Evolutionary conservation across 306 rosid genomes (phyloP).

Genomic region (Citrullus mucosospermus): DNA sequence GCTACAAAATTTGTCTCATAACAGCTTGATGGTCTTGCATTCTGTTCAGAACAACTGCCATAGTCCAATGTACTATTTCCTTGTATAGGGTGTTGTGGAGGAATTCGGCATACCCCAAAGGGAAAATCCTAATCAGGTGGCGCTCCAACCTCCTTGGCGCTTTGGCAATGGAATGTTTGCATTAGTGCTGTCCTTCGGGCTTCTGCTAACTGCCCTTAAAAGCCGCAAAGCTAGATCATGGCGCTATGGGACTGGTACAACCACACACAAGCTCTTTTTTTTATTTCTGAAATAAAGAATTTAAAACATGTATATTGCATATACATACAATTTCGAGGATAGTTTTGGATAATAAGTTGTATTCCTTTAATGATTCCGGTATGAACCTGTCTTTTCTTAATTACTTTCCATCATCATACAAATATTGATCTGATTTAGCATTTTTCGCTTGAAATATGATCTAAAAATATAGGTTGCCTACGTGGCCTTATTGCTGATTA

Average conservation of each 20-base stretch:
- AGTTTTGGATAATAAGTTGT: background rate
- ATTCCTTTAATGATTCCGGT: background rate
- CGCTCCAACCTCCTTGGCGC: conserved; percentile 62
- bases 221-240: conserved; percentile 96
- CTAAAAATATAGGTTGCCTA: conserved; percentile 41
- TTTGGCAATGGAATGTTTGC: conserved; percentile 99
- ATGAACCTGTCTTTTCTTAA: background rate
- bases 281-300: background rate
- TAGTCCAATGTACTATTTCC: conserved; percentile 7
- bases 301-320: background rate
- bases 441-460: conserved; percentile 7
- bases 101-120: conserved; percentile 58
- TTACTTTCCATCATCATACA: background rate
- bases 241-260: conserved; percentile 85
- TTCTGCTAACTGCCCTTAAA: conserved; percentile 62
- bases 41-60: conserved; percentile 8
- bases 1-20: background rate
- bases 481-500: conserved; percentile 83
- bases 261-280: conserved; percentile 5
- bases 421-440: background rate
- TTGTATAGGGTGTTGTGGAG: conserved; percentile 74
- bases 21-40: conserved; percentile 3
- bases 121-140: conserved; percentile 40
- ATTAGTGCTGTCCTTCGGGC: conserved; percentile 81
- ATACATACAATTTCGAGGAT: background rate